phyloP scores from a whole-genome alignment of 768 basidiomycete species.

The Russula foetens region DNA sequence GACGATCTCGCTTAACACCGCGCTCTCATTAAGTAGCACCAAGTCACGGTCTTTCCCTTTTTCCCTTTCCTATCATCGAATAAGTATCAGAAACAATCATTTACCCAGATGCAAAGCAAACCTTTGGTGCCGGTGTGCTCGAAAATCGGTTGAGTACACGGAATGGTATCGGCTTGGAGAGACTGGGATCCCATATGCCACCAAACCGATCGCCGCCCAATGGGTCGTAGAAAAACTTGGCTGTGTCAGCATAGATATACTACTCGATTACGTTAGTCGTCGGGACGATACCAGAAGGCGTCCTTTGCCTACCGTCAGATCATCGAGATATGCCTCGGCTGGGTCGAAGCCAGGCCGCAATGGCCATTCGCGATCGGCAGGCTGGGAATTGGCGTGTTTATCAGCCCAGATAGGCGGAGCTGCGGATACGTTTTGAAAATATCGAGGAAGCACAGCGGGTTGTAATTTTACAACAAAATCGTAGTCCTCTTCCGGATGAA shows the following conservation, averaged over 20 bases:
- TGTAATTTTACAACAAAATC: conserved; percentile 78
- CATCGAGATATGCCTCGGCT: conserved; percentile 51
- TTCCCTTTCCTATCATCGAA: conserved; percentile 18
- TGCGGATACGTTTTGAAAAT: conserved; percentile 59
- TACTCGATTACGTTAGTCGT: conserved; percentile 25
- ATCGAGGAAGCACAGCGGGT: conserved; percentile 53
- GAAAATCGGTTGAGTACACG: conserved; percentile 81
- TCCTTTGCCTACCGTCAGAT: conserved; percentile 55
- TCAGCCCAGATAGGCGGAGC: conserved; percentile 39
- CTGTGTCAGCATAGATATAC: conserved; percentile 65
- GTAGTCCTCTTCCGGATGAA: conserved; percentile 78
- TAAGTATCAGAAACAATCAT: neutral
- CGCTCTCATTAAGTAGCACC: conserved; percentile 58
- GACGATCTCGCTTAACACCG: conserved; percentile 66
- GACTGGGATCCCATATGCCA: conserved; percentile 76
- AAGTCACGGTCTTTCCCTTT: conserved; percentile 43
- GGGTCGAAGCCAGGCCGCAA: conserved; percentile 77
- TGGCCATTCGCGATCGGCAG: conserved; percentile 22
- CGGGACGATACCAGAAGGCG: neutral
- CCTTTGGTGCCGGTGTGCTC: conserved; percentile 41
- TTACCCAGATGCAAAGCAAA: conserved; percentile 17
- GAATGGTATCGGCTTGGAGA: conserved; percentile 57
- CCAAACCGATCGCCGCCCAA: conserved; percentile 76
- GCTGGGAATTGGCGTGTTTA: conserved; percentile 39
- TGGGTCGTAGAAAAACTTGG: conserved; percentile 78